These are phyloP conservation scores for Nymphaea thermarum DNA, from an alignment of 164 flowering plant species.

Conservation along the genomic window DNA sequence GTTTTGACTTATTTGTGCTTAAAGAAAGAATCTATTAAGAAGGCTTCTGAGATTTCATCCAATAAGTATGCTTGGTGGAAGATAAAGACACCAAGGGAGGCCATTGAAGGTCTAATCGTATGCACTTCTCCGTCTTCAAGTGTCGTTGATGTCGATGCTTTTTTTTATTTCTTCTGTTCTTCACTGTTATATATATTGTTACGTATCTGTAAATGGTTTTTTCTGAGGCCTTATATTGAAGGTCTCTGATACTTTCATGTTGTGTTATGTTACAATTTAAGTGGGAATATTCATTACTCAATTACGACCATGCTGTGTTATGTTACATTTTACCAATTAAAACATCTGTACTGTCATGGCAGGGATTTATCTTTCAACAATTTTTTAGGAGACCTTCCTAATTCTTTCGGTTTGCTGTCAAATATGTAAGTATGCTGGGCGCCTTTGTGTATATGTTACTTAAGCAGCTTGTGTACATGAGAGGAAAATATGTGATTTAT, in stretches of 20 bases:
- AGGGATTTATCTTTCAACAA: slow-evolving; percentile 92
- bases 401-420: slow-evolving; percentile 50
- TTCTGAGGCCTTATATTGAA: too few relatives aligned
- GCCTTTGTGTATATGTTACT: too few relatives aligned
- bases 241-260: too few relatives aligned
- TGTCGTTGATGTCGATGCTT: too few relatives aligned
- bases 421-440: slow-evolving; percentile 56
- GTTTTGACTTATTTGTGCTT: slow-evolving; percentile 61
- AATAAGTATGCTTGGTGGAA: slow-evolving; percentile 52
- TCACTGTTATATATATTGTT: too few relatives aligned
- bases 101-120: too few relatives aligned
- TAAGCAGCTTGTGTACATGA: neutral
- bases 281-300: slow-evolving; percentile 82
- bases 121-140: too few relatives aligned
- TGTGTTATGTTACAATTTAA: slow-evolving; percentile 31
- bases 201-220: too few relatives aligned
- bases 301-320: slow-evolving; percentile 6
- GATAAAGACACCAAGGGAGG: slow-evolving; percentile 1
- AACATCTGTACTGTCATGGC: slow-evolving; percentile 12
- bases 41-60: slow-evolving; percentile 15
- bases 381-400: slow-evolving; percentile 78
- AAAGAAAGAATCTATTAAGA: slow-evolving; percentile 24
- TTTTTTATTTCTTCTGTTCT: too few relatives aligned
- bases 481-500: neutral
- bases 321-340: too few relatives aligned